Evolutionary conservation across 306 rosid genomes (phyloP).

Genomic region (Gastrolobium bilobum): DNA sequence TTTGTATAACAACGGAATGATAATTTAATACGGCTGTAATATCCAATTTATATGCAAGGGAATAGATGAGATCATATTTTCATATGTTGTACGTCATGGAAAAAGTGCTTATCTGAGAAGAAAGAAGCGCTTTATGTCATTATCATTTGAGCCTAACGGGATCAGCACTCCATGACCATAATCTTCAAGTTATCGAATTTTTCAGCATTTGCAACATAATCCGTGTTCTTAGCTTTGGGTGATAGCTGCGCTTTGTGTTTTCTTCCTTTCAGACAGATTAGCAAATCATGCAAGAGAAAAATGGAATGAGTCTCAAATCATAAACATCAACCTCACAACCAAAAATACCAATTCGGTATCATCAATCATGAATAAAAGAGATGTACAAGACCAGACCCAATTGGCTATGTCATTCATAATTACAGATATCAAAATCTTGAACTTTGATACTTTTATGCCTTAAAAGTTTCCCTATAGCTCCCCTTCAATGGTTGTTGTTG

Average conservation of each 20-base stretch:
- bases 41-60: not conserved
- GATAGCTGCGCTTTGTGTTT: slow-evolving; percentile 9
- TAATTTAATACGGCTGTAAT: not conserved
- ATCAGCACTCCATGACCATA: slow-evolving; percentile 2
- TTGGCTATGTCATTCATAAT: not conserved
- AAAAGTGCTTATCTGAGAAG: not conserved
- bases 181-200: slow-evolving; percentile 15
- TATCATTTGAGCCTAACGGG: slow-evolving; percentile 9
- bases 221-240: slow-evolving; percentile 12
- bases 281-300: slow-evolving; percentile 6
- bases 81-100: slow-evolving; percentile 38
- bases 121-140: not conserved
- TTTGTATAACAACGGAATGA: too few species aligned
- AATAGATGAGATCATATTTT: slow-evolving; percentile 43
- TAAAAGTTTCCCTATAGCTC: not conserved
- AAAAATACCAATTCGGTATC: not conserved
- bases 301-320: slow-evolving; percentile 10
- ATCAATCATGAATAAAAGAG: not conserved
- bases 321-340: not conserved
- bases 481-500: not conserved
- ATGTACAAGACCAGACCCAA: too few species aligned
- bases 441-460: not conserved
- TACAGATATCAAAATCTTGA: slow-evolving; percentile 4
- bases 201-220: slow-evolving; percentile 19
- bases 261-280: slow-evolving; percentile 28